phyloP scores from a whole-genome alignment of 2,329 filamentous ascomycete species.

The Tolypocladium ophioglossoides region DNA sequence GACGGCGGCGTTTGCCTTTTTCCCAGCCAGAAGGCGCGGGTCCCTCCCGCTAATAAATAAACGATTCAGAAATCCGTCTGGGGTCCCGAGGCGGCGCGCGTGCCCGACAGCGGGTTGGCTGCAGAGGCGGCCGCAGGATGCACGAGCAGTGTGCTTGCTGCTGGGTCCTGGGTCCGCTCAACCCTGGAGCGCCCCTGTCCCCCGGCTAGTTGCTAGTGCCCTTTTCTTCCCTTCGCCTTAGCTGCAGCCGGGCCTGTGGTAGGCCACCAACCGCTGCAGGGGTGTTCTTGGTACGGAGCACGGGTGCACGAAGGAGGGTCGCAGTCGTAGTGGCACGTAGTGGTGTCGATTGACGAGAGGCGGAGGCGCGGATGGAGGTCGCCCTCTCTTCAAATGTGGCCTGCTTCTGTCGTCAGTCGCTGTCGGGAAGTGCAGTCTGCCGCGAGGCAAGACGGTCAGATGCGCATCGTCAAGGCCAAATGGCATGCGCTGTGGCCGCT shows the following conservation, averaged over 20 bases:
- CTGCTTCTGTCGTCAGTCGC: background rate
- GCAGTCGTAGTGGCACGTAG: background rate
- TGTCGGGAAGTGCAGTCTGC: background rate
- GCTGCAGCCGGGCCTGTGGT: background rate
- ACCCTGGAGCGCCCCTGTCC: background rate
- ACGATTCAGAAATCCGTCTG: constrained; percentile 5
- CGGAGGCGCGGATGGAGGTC: background rate
- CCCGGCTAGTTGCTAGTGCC: background rate
- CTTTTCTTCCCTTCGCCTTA: background rate
- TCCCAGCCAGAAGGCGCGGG: background rate
- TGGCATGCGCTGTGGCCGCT: background rate
- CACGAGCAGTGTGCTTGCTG: constrained; percentile 17
- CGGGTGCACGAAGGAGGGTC: too few relatives aligned
- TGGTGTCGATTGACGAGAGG: background rate
- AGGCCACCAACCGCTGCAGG: background rate
- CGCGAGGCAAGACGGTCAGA: background rate
- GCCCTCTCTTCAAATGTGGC: too few relatives aligned
- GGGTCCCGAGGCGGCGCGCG: constrained; percentile 22
- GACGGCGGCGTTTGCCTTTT: background rate
- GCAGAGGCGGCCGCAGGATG: constrained; percentile 29
- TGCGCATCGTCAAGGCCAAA: background rate
- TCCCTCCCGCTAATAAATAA: constrained; percentile 1
- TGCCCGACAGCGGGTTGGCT: constrained; percentile 22
- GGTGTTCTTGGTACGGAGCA: background rate
- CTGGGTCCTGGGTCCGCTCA: constrained; percentile 5